Percentiles rank a stretch among this genome's conserved stretches.
phyloP scores from a whole-genome alignment of 768 basidiomycete genomes.

The Boletus tylopilopsis region DNA sequence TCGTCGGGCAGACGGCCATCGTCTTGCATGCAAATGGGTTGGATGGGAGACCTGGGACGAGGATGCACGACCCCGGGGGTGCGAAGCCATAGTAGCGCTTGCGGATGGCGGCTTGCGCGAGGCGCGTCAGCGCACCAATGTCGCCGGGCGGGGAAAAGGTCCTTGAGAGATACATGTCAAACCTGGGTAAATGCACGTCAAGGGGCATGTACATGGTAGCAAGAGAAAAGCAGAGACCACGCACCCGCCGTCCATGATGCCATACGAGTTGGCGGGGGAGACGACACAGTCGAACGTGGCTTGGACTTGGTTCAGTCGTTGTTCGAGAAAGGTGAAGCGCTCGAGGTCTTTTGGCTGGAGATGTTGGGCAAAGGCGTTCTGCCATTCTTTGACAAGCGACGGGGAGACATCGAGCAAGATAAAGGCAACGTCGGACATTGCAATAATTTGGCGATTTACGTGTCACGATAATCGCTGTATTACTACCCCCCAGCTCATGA shows the following conservation, averaged over 20 bases:
- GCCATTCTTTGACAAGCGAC: conserved; percentile 3
- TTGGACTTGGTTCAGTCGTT: neutral
- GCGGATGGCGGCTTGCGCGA: neutral
- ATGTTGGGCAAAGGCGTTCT: neutral
- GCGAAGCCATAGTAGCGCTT: conserved; percentile 6
- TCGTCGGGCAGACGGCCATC: conserved; percentile 32
- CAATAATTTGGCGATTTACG: too few species aligned
- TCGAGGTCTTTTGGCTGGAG: conserved; percentile 2
- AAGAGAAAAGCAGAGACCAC: too few species aligned
- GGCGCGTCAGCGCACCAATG: conserved; percentile 1
- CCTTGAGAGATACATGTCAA: neutral
- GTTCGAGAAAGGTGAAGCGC: conserved; percentile 2
- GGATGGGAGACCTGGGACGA: conserved; percentile 3
- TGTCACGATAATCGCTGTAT: too few species aligned
- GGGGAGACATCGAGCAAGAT: neutral
- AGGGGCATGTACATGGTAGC: too few species aligned
- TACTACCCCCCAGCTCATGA: too few species aligned
- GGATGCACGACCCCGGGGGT: conserved; percentile 3
- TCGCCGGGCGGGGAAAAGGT: neutral
- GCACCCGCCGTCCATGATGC: conserved; percentile 8
- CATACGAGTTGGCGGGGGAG: conserved; percentile 6
- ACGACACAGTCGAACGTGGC: conserved; percentile 6
- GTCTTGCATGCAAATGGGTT: conserved; percentile 4
- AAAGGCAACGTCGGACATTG: conserved; percentile 1
- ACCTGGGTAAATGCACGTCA: neutral